Evolutionary conservation across 805 yeast species (phyloP), one percentile per base, ranked within the genome.

Genomic region (Yarrowia alimentaria): DNA sequence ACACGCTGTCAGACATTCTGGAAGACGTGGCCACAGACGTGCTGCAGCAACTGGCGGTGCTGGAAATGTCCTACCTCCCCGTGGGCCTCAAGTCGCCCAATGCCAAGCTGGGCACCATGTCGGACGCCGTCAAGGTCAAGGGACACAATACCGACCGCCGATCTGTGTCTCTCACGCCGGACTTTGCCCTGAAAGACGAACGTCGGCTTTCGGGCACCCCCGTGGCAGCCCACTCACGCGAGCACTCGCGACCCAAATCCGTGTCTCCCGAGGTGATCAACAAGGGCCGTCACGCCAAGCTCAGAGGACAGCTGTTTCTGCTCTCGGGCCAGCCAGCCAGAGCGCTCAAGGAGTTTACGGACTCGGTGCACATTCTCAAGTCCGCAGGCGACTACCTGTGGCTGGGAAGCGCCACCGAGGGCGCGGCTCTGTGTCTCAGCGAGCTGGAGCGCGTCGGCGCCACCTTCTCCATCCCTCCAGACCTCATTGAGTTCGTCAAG

Each of bases 361-460:
- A 89, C 31, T 81, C 96, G 0, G 73, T 83, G 1, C 60, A 69
- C 2, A 67, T 75, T 18, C 66, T 88, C 50, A 79, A 78, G 54
- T 71, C 77, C 10, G 71, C 81, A 2, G 79, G 79, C 45, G 99
- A 93, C 63, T 76, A 77, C 59, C 68, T 93, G 7, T 93, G 98
- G 98, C 72, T 87, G 11, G 98, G 83, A 0, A 82, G 91, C 21
- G 80, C 96, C 0, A 63, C 91, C n/a, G 96, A 89, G 58, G 87
- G 90, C 0, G 68, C 89, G 9, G 84, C 83, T 0, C 79, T 86
- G 1, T 77, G 85, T 54, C 64, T 83, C 31, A 64, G 83, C 5
- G 64, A 89, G 50, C 68, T 86, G 1, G 37, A 43, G 1, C 6
- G 21, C 1, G 11, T 21, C 6, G 37, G 37, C 11, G 35, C 16